Conservation (phyloP, 1,139 yeast species). For the Lodderomyces parapsilosis region DNA sequence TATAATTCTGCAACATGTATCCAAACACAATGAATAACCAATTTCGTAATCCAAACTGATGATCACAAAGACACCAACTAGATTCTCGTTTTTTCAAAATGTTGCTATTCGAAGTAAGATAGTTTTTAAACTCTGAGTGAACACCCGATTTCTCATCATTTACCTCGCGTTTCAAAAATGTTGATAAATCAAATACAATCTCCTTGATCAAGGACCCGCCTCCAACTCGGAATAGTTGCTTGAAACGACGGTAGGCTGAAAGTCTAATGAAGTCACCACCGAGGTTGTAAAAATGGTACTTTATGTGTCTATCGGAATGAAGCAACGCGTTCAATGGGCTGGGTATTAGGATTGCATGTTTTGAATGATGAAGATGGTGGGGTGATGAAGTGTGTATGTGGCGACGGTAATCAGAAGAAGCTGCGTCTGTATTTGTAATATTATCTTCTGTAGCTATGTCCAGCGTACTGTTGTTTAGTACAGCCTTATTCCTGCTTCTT, state of each 20-base stretch:
- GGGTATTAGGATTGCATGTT: constrained; percentile 15
- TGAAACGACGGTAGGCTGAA: constrained; percentile 35
- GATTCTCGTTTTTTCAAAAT: constrained; percentile 14
- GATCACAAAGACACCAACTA: constrained; percentile 11
- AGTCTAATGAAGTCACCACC: constrained; percentile 40
- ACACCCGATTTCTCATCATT: constrained; percentile 17
- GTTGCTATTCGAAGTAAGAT: constrained; percentile 19
- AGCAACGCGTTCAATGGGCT: constrained; percentile 13
- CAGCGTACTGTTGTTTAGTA: too few relatives aligned
- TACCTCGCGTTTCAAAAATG: constrained; percentile 35
- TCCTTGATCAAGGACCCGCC: constrained; percentile 39
- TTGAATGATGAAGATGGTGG: constrained; percentile 5
- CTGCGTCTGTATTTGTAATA: neutral
- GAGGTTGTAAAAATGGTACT: constrained; percentile 31
- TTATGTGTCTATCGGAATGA: constrained; percentile 14
- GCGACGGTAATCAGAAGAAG: neutral
- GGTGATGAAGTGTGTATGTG: neutral
- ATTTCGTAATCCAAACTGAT: constrained; percentile 20
- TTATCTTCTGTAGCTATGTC: neutral
- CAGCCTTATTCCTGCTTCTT: neutral
- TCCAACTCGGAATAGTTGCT: constrained; percentile 26
- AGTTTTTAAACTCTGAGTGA: constrained; percentile 24
- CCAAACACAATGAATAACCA: constrained; percentile 41
- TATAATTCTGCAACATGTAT: constrained; percentile 28
- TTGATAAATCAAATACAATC: constrained; percentile 35